A percentile compares a stretch with the other conserved stretches of the same genome.
These are phyloP conservation scores for Bjerkandera adusta DNA, from an alignment of 1,284 basidiomycete species.

Conservation along the genomic window DNA sequence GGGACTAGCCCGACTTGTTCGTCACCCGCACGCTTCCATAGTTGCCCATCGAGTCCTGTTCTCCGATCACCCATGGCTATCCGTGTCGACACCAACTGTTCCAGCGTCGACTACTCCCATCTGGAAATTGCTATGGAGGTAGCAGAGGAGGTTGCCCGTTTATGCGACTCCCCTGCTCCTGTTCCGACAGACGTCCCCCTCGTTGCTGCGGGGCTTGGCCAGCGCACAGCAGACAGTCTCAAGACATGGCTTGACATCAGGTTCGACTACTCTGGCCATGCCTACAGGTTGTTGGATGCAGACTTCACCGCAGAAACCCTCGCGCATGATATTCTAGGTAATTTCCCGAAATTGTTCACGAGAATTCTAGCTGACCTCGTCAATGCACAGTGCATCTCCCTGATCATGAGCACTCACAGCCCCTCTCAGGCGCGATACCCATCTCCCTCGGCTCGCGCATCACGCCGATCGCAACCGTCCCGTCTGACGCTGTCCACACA, in stretches of 20 bases:
- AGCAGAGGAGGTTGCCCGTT: constrained; percentile 13
- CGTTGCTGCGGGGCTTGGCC: constrained; percentile 1
- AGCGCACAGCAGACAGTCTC: constrained; percentile 2
- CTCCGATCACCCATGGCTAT: background rate
- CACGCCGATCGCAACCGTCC: background rate
- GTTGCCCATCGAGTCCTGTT: constrained; percentile 3
- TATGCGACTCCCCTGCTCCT: constrained; percentile 12
- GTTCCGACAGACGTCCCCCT: constrained; percentile 18
- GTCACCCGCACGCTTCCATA: background rate
- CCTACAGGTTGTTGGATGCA: constrained; percentile 8
- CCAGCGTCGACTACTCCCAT: constrained; percentile 1
- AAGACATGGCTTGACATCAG: constrained; percentile 10
- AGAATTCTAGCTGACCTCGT: too few relatives aligned
- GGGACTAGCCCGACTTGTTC: background rate
- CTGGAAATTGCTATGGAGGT: constrained; percentile 18
- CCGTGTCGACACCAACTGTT: background rate
- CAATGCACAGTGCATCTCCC: background rate
- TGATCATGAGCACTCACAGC: background rate
- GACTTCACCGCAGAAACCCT: constrained; percentile 10
- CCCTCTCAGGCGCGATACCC: constrained; percentile 5
- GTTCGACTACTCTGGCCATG: constrained; percentile 9
- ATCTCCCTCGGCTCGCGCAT: constrained; percentile 5
- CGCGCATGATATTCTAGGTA: constrained; percentile 10
- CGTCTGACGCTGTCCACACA: background rate
- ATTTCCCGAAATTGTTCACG: background rate